Evolutionary conservation across 192 early-diverging fungal genomes (phyloP).

Genomic region (Coemansia sp.): DNA sequence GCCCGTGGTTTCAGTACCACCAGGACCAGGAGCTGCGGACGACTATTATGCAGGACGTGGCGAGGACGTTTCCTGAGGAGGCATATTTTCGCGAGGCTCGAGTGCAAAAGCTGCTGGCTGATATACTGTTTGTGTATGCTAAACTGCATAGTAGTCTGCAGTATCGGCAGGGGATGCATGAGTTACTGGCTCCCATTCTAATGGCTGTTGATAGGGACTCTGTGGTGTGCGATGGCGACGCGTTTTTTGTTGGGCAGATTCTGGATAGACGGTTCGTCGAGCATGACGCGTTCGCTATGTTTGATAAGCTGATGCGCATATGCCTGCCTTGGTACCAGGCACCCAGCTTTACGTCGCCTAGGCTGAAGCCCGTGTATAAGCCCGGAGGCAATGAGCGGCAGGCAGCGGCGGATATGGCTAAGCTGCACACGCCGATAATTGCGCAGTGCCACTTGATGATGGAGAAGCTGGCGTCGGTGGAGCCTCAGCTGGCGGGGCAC

Average conservation of each 20-base stretch:
- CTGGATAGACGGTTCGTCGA: conserved; percentile 76
- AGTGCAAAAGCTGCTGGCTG: conserved; percentile 68
- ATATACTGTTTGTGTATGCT: conserved; percentile 89
- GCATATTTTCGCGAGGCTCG: conserved; percentile 67
- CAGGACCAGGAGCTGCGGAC: conserved; percentile 79
- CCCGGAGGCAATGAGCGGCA: neutral
- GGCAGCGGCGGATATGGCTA: neutral
- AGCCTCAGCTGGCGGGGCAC: conserved; percentile 70
- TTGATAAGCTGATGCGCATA: conserved; percentile 76
- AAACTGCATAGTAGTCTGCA: conserved; percentile 84
- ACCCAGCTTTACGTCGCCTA: conserved; percentile 51
- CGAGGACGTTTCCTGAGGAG: conserved; percentile 90
- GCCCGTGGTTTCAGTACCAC: conserved; percentile 94
- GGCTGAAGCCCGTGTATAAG: neutral
- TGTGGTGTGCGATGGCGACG: conserved; percentile 23
- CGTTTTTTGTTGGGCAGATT: conserved; percentile 32
- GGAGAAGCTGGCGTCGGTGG: conserved; percentile 67
- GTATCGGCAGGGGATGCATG: conserved; percentile 99
- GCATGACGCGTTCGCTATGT: conserved; percentile 82
- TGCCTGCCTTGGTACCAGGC: conserved; percentile 87
- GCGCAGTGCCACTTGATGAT: conserved; percentile 71
- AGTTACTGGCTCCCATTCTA: conserved; percentile 82
- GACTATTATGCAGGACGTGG: conserved; percentile 88
- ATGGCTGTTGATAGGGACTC: conserved; percentile 74
- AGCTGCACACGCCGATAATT: conserved; percentile 63